A percentile compares a stretch with the other conserved stretches of the same genome.
Evolutionary conservation across 768 basidiomycete genomes (phyloP).

Genomic region (Podaxis sp.): DNA sequence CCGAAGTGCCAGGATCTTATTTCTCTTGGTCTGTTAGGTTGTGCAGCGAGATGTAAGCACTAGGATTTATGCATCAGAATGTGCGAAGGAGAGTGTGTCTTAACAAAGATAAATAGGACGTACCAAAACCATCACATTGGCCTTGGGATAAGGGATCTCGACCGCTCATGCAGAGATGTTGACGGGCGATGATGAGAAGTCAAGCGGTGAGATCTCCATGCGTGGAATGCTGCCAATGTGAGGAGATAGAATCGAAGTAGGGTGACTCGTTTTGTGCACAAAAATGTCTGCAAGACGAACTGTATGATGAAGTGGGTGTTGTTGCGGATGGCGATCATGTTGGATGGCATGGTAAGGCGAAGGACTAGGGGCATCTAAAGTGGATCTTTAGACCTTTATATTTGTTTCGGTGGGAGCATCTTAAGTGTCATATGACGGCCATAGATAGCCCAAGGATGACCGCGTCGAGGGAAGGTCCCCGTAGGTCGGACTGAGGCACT

Average conservation of each 20-base stretch:
- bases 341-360: background rate
- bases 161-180: background rate
- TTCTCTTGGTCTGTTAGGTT: too few species aligned
- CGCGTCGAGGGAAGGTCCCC: background rate
- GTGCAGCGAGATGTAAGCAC: too few species aligned
- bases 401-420: background rate
- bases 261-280: slow-evolving; percentile 26
- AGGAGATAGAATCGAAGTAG: slow-evolving; percentile 29
- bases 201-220: background rate
- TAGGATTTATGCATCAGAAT: too few species aligned
- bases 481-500: background rate
- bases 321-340: slow-evolving; percentile 7
- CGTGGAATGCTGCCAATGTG: slow-evolving; percentile 19
- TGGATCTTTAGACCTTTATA: background rate
- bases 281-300: slow-evolving; percentile 28
- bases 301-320: slow-evolving; percentile 21
- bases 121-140: background rate
- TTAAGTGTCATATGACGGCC: background rate
- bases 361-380: background rate
- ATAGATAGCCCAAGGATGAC: background rate
- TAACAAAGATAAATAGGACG: background rate
- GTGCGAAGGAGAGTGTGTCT: background rate
- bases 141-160: background rate
- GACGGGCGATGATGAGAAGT: background rate
- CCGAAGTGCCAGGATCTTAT: too few species aligned